Base-by-base conservation (phyloP, 139 green algal genomes). In the Closterium sp. region DNA sequence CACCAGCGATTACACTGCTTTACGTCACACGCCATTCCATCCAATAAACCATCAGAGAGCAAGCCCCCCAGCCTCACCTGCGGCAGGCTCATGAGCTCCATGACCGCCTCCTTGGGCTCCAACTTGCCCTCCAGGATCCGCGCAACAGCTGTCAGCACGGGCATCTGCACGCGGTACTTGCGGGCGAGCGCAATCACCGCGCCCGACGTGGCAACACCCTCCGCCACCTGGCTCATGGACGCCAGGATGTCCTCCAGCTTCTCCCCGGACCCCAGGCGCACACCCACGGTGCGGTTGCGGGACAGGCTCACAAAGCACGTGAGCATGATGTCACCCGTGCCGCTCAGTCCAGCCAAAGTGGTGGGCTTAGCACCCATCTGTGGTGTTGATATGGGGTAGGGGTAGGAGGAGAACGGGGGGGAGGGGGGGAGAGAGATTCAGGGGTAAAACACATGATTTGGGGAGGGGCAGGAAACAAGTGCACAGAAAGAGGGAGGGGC, bases 301-400 rank as follows among this genome's bases (percentile, higher is more conserved):
- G 95, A 98, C 16, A 99, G 95, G 91, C 93, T 96, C 30, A 98
- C 98, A 89, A 99, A 99, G 95, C 98, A 99, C 8, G 98, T 99
- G 84, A 99, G 96, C 97, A 99, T 99, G 94, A 99, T 99, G 95
- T 99, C 98, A 0, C 98, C 98, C 86, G 99, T 94, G 0, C 98
- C 98, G 30, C 96, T 97, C 38, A 99, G 88, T 0, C 98, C 98
- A 19, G 94, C 95, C 34, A 99, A 95, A 4, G 98, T 99, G 23
- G 95, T 96, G 3, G 97, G 91, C 91, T 97, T 97, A 69, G 97
- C 98, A 8, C 98, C 98, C 96, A 99, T 97, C 92, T 98, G 97
- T 2, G 0, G 19, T 85, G 36, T 55, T 55, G 36, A 4, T 4
- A 6, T 55, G 36, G 36, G 36, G 36, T 55, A 19, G 81, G 4